phyloP scores from a whole-genome alignment of 345 rosid species.

The Clarkia xantiana region DNA sequence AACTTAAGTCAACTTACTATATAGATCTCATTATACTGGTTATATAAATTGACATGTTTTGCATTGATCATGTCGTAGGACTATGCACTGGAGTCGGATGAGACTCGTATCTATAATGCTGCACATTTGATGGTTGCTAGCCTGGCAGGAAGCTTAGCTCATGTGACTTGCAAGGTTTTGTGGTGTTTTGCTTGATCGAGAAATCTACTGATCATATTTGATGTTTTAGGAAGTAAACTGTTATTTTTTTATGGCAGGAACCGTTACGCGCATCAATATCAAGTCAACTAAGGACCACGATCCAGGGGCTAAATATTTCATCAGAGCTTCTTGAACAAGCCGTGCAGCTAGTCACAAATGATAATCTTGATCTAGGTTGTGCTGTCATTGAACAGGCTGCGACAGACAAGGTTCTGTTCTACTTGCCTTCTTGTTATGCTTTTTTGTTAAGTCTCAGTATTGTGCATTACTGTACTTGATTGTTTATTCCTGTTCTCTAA shows the following conservation, averaged over 20 bases:
- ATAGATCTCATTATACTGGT: too few species aligned
- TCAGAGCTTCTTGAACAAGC: constrained; percentile 77
- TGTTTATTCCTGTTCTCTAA: too few species aligned
- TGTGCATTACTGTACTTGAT: too few species aligned
- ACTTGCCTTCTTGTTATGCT: too few species aligned
- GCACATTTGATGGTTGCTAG: constrained; percentile 99
- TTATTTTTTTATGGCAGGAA: constrained; percentile 31
- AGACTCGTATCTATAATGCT: constrained; percentile 77
- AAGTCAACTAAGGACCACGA: constrained; percentile 60
- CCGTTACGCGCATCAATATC: constrained; percentile 86
- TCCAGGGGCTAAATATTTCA: constrained; percentile 51
- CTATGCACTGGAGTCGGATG: constrained; percentile 83
- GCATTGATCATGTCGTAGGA: constrained; percentile 28
- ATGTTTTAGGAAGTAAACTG: background rate
- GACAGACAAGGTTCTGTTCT: constrained; percentile 63
- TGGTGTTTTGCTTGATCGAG: too few species aligned
- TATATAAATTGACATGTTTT: too few species aligned
- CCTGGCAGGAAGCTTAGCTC: constrained; percentile 96
- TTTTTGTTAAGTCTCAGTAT: too few species aligned
- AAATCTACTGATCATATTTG: too few species aligned
- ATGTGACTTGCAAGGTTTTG: constrained; percentile 93
- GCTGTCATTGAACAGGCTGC: constrained; percentile 96
- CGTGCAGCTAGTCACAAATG: constrained; percentile 91
- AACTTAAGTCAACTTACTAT: too few species aligned
- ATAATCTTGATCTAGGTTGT: constrained; percentile 99